Evolutionary conservation across 2,329 filamentous ascomycete species (phyloP).

Genomic region (Aureobasidium mangrovei): DNA sequence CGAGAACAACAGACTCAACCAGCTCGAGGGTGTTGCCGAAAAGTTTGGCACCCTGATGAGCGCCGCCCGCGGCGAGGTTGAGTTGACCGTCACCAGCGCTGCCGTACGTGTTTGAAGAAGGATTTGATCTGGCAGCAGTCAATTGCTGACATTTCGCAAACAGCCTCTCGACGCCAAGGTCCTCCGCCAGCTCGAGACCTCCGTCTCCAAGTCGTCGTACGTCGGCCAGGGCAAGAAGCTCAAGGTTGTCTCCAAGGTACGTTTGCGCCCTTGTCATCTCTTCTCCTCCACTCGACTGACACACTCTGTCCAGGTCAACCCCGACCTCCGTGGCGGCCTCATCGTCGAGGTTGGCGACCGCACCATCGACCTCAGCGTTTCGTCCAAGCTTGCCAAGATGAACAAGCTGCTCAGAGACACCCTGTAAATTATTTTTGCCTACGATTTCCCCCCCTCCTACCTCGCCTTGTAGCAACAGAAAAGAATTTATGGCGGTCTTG

Average conservation of each 20-base stretch:
- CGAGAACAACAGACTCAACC: conserved; percentile 88
- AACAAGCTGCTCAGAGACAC: conserved; percentile 98
- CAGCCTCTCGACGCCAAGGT: conserved; percentile 82
- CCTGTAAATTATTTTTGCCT: conserved; percentile 60
- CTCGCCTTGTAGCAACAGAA: conserved; percentile 14
- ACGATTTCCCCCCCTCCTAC: conserved; percentile 1
- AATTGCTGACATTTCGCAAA: conserved; percentile 18
- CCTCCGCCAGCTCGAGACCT: conserved; percentile 74
- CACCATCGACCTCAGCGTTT: conserved; percentile 95
- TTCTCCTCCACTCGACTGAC: conserved; percentile 14
- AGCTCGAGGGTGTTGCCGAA: conserved; percentile 71
- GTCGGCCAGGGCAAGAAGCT: conserved; percentile 90
- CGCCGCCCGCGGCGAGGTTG: conserved; percentile 83
- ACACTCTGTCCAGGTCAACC: conserved; percentile 59
- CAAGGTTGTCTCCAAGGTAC: conserved; percentile 86
- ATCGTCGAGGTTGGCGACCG: conserved; percentile 95
- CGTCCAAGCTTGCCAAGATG: conserved; percentile 90
- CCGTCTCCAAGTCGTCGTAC: conserved; percentile 82
- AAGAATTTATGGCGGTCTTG: conserved; percentile 12
- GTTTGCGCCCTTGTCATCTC: conserved; percentile 19
- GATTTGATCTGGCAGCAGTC: neutral
- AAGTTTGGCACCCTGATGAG: conserved; percentile 87
- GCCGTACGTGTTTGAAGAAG: conserved; percentile 51
- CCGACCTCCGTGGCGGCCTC: conserved; percentile 87
- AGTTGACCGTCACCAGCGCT: conserved; percentile 85